Evolutionary conservation across 2,329 filamentous ascomycete genomes (phyloP).

Genomic region (Pseudogymnoascus sp.): DNA sequence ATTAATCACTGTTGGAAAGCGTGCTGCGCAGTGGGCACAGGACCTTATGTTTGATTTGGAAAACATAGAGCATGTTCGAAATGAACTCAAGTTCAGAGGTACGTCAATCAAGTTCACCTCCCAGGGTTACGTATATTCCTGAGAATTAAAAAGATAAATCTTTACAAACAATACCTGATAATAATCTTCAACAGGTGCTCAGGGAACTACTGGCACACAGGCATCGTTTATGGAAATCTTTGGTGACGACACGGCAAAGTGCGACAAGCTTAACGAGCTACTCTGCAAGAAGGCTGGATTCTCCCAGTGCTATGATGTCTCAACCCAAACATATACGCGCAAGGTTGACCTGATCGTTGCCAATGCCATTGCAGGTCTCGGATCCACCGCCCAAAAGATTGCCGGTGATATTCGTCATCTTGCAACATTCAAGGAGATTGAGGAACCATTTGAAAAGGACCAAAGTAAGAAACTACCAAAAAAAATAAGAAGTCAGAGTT

Average conservation of each 20-base stretch:
- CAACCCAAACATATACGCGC: conserved; percentile 61
- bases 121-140: background rate
- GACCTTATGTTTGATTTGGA: conserved; percentile 68
- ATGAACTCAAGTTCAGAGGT: conserved; percentile 66
- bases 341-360: conserved; percentile 74
- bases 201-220: conserved; percentile 62
- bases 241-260: conserved; percentile 39
- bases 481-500: background rate
- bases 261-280: conserved; percentile 45
- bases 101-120: conserved; percentile 28
- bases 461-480: conserved; percentile 40
- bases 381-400: conserved; percentile 69
- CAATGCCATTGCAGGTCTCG: conserved; percentile 72
- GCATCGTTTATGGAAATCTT: conserved; percentile 54
- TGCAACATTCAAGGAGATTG: conserved; percentile 70
- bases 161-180: background rate
- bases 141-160: background rate
- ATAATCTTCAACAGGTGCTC: conserved; percentile 25
- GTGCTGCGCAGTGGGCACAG: conserved; percentile 66
- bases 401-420: conserved; percentile 66
- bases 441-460: conserved; percentile 72
- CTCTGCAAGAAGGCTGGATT: conserved; percentile 50
- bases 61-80: conserved; percentile 59
- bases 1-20: conserved; percentile 31
- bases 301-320: conserved; percentile 37